Evolutionary conservation across 2,329 filamentous ascomycete genomes (phyloP), one percentile per base, ranked within the genome.

Genomic region (Fusarium xyrophilum): DNA sequence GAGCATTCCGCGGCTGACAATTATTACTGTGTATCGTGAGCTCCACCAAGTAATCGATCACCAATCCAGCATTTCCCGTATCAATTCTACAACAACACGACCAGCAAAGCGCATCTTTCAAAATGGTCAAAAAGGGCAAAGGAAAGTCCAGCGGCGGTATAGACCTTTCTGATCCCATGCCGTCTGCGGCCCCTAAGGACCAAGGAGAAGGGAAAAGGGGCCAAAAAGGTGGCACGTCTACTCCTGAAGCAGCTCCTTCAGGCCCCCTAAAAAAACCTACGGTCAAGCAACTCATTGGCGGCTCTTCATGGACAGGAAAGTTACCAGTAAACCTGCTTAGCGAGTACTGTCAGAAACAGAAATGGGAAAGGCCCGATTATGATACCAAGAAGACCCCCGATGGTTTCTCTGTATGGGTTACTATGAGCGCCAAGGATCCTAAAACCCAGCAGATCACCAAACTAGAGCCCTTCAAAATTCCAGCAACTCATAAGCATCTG

Each of bases 271-370:
- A 89, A 0, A 88, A 89, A 71, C 88, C 87, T 17, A 89, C 89
- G 3, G 85, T 86, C 44, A 90, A 91, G 79, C 93, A 96, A 72
- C 83, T 99, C 69, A 97, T 99, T 75, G 96, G 93, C 42, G 96
- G 96, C 50, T 89, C 93, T 61, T 97, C 93, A 72, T 99, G 96
- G 96, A 99, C 96, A 0, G 96, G 96, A 40, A 99, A 99, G 78
- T 83, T 99, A 33, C 96, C 96, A 2, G 92, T 97, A 68, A 97
- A 97, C 76, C 85, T 98, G 74, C 87, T 98, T 68, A 93, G 92
- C 36, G 96, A 98, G 83, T 92, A 97, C 80, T 97, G 94, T 74
- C 93, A 97, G 81, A 96, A 95, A 79, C 92, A 97, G 78, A 93
- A 93, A 77, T 99, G 96, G 96, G 92, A 93, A 70, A 95, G 90